A percentile compares a stretch with the other conserved stretches of the same genome.
Conservation (phyloP, 768 basidiomycete genomes). For the Boletus rubroflammeus region DNA sequence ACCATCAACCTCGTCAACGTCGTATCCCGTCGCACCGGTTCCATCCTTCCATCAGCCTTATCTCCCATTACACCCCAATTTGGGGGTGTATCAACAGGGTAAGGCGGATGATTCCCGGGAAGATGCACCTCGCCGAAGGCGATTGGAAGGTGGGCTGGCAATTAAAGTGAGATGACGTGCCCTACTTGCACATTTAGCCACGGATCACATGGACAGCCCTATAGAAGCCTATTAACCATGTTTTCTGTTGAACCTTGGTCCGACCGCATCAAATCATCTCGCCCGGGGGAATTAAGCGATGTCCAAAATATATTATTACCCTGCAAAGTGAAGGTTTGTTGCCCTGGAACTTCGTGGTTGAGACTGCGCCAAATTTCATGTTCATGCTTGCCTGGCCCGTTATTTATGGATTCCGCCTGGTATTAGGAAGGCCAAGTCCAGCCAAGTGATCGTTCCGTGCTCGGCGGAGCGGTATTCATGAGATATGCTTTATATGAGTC, state of each 20-base stretch:
- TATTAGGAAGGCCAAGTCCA: background rate
- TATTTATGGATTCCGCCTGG: conserved; percentile 4
- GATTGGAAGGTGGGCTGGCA: conserved; percentile 52
- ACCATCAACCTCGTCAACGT: conserved; percentile 37
- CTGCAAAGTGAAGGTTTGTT: conserved; percentile 11
- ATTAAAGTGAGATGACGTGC: conserved; percentile 50
- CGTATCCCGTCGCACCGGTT: conserved; percentile 39
- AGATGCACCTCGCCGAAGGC: conserved; percentile 49
- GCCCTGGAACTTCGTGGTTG: conserved; percentile 8
- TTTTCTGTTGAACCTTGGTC: conserved; percentile 15
- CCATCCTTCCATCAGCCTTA: conserved; percentile 47
- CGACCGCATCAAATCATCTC: conserved; percentile 22
- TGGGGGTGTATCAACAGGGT: conserved; percentile 42
- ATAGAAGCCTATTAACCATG: conserved; percentile 24
- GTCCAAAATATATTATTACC: conserved; percentile 3
- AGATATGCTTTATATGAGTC: conserved; percentile 11
- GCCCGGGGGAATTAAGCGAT: conserved; percentile 20
- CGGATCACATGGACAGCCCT: conserved; percentile 25
- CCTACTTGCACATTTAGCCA: conserved; percentile 19
- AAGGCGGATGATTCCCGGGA: conserved; percentile 30
- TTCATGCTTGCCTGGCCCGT: background rate
- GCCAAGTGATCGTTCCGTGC: conserved; percentile 16
- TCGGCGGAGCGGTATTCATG: conserved; percentile 18
- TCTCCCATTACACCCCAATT: conserved; percentile 48
- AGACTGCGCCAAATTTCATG: conserved; percentile 11